Conservation (phyloP, 768 basidiomycete genomes). For the Trametes gibbosa region DNA sequence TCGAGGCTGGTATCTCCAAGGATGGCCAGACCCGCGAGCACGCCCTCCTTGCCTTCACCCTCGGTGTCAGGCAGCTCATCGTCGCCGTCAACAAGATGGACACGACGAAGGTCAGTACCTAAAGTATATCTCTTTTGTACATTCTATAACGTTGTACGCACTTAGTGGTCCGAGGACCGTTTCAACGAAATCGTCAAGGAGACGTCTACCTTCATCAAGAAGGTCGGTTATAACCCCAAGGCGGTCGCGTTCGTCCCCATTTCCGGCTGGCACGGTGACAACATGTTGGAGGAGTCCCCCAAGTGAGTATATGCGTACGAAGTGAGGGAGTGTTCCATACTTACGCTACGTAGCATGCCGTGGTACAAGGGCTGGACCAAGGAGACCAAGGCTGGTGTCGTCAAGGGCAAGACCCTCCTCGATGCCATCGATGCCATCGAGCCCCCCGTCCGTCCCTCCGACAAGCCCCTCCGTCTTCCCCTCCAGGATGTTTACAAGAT, state of each 20-base stretch:
- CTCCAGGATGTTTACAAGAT: constrained; percentile 99
- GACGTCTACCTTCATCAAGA: constrained; percentile 97
- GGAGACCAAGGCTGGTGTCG: constrained; percentile 89
- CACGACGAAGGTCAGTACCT: constrained; percentile 78
- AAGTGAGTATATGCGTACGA: constrained; percentile 56
- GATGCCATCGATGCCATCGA: constrained; percentile 99
- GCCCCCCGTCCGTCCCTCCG: constrained; percentile 92
- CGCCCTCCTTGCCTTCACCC: constrained; percentile 98
- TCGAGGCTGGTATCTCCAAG: constrained; percentile 99
- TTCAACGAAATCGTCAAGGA: constrained; percentile 99
- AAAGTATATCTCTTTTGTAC: no score
- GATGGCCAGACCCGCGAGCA: constrained; percentile 99
- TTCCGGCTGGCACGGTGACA: constrained; percentile 99
- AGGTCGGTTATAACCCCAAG: constrained; percentile 99
- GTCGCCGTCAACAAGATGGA: constrained; percentile 99
- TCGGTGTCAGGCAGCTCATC: constrained; percentile 99
- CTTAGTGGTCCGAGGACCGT: constrained; percentile 96
- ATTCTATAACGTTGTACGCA: no score
- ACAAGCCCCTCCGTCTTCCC: constrained; percentile 99
- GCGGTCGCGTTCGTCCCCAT: constrained; percentile 97
- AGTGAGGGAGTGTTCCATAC: not conserved
- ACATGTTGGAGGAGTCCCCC: constrained; percentile 98
- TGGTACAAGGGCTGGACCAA: constrained; percentile 99
- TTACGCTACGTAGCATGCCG: constrained; percentile 65
- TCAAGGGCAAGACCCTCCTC: constrained; percentile 99